phyloP scores from a whole-genome alignment of 331 rosid species.

The Malus hybrid region DNA sequence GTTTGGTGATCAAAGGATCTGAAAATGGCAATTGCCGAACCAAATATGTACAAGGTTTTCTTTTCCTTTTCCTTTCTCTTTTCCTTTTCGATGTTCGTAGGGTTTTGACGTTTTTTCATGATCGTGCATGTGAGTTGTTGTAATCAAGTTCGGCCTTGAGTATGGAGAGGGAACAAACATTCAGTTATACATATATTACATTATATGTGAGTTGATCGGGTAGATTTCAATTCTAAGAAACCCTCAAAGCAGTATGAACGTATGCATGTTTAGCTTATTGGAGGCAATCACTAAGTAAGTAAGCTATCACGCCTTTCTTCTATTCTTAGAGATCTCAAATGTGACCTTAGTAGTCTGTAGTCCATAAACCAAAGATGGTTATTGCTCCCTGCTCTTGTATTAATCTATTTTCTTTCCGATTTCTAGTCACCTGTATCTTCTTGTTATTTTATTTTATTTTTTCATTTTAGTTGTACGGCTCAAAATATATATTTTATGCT shows the following conservation, averaged over 20 bases:
- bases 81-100: conserved; percentile 3
- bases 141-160: conserved; percentile 31
- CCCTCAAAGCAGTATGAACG: not conserved
- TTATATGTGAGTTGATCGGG: conserved; percentile 14
- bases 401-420: no score
- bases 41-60: not conserved
- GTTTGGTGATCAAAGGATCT: not conserved
- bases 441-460: no score
- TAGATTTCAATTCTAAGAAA: conserved; percentile 22
- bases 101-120: conserved; percentile 13
- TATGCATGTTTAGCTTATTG: not conserved
- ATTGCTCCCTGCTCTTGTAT: no score
- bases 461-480: no score
- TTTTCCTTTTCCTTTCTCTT: not conserved
- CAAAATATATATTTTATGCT: no score
- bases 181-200: conserved; percentile 27
- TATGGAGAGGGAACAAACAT: conserved; percentile 30
- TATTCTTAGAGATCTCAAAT: no score
- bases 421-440: no score
- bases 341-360: no score
- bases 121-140: conserved; percentile 58
- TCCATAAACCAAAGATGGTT: no score
- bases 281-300: not conserved
- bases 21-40: not conserved
- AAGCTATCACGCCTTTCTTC: no score